Evolutionary conservation across 768 basidiomycete genomes (phyloP).

Genomic region (Calocera viscosa): DNA sequence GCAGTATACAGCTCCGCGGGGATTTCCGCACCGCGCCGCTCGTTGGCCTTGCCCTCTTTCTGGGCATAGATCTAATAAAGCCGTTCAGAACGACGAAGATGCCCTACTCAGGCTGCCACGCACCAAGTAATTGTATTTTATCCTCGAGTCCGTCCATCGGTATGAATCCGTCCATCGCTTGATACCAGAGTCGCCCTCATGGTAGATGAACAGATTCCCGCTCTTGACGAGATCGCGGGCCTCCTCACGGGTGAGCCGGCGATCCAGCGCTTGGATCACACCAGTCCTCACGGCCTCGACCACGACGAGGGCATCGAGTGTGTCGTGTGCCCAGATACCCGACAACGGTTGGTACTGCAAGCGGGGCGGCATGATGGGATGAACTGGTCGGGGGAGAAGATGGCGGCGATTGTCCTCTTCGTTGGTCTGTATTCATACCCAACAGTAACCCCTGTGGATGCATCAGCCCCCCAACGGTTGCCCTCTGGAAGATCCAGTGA

Average conservation of each 20-base stretch:
- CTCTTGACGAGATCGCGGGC: not conserved
- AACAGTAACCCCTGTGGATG: too few relatives aligned
- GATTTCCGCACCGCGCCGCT: too few relatives aligned
- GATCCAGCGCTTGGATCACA: not conserved
- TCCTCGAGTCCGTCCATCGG: not conserved
- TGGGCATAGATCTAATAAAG: not conserved
- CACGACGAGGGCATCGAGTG: not conserved
- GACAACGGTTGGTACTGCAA: not conserved
- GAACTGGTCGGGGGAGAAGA: too few relatives aligned
- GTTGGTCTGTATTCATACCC: too few relatives aligned
- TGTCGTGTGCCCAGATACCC: constrained; percentile 1
- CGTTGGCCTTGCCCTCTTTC: not conserved
- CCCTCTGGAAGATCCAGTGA: too few relatives aligned
- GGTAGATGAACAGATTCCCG: too few relatives aligned
- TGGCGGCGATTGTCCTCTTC: too few relatives aligned
- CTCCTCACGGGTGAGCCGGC: not conserved
- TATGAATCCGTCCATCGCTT: not conserved
- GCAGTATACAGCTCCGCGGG: too few relatives aligned
- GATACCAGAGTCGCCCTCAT: too few relatives aligned
- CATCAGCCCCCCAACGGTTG: too few relatives aligned
- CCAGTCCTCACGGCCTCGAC: not conserved
- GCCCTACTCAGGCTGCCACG: too few relatives aligned
- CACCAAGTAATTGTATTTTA: not conserved
- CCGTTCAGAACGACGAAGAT: too few relatives aligned
- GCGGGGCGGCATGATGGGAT: not conserved